Base-by-base conservation (phyloP, 345 rosid genomes). In the Ceriops zippeliana region DNA sequence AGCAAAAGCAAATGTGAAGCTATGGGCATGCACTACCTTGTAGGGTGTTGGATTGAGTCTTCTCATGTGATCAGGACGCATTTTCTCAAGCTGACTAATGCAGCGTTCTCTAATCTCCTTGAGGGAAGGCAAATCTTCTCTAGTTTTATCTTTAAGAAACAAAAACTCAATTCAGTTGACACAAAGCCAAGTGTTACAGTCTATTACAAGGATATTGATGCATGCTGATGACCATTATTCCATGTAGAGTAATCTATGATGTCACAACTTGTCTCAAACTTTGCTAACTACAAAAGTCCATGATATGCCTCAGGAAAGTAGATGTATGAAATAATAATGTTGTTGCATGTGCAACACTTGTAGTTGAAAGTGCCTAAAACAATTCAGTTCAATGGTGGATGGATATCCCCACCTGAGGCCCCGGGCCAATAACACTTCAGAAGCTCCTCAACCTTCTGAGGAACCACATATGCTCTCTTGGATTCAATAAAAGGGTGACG, bases 401-500 rank as follows among this genome's bases (percentile, higher is more conserved):
- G 56, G n/a, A 51, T 46, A 51, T 5, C 70, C 78, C 35, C 49
- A 90, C 99, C 98, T 83, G 97, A 84, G 68, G 63, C 78, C 21
- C 97, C 93, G 15, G 93, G 87, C 97, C 99, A 91, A 65, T 87
- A 95, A 77, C 99, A 91, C 79, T 90, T 87, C 67, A 95, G 72
- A 67, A 95, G 90, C 83, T 90, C 96, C 76, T 91, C 97, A 0
- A 95, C 92, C n/a, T 81, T 82, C 74, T 90, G 88, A 19, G 97
- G 99, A 70, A 91, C 97, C 77, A 91, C 98, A 66, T 86, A 86
- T 9, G 98, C 99, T 77, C 99, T 86, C 79, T 91, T 95, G 19
- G 99, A 95, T 81, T 95, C 99, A 65, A 70, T 89, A 67, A 95
- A 95, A 11, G 99, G 99, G 80, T 95, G 99, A 34, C 97, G 97